Base-by-base conservation (phyloP, 257 asterid species). In the Solanum phureja region DNA sequence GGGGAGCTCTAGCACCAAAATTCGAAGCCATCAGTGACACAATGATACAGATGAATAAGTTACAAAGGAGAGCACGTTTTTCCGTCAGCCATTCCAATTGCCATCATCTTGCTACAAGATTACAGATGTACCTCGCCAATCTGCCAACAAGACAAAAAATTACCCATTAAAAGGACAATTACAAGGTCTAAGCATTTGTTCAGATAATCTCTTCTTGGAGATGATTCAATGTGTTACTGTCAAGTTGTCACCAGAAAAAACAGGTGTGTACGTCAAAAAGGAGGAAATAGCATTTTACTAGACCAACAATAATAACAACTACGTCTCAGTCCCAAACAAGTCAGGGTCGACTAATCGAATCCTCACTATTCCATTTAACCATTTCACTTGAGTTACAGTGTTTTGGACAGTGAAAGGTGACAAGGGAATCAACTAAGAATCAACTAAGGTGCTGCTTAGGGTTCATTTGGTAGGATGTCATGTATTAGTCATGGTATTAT, bases 21-120 rank as follows among this genome's bases (percentile, higher is more conserved):
- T 88, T 85, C 40, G 92, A 86, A 49, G 88, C 91, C 92, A 89
- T 88, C 64, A 34, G 81, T 88, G 44, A 75, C 40, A 76, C 38
- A 86, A 81, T 8, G 11, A 19, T 21, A 58, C n/a, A 42, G 35
- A 40, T 13, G 81, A 83, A 85, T 69, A 44, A 90, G 69, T 84
- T 81, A 64, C 83, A 49, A 42, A 60, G 34, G 24, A 85, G 73
- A 24, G 44, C 81, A 23, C 56, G 56, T 24, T 38, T 31, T 49
- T 87, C 56, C 19, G 81, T 62, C 73, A 35, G 29, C 87, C 77
- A 73, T 27, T 83, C 46, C 37, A 60, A 40, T 37, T 27, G 79
- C 75, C 46, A 66, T 33, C 64, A 23, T 76, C 62, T 66, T 76
- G 81, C 83, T 49, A 64, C 23, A 16, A 34, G 62, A 37, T 62